A percentile compares a stretch with the other conserved stretches of the same genome.
These are phyloP conservation scores for Kwoniella bestiolae DNA, from an alignment of 768 basidiomycete species.

Conservation along the genomic window DNA sequence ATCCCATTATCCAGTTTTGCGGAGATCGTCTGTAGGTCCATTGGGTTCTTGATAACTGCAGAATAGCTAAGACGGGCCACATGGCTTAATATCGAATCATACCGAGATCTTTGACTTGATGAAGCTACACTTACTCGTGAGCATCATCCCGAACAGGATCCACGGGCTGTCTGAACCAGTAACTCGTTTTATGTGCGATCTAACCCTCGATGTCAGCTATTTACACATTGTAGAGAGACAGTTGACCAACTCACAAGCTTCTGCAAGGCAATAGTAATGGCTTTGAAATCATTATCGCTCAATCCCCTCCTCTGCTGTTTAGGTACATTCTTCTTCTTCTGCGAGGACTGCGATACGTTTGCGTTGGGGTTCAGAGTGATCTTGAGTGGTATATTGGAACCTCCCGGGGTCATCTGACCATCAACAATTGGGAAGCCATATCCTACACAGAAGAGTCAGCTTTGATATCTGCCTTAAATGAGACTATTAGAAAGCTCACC, in stretches of 20 bases:
- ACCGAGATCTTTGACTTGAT: neutral
- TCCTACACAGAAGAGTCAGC: constrained; percentile 3
- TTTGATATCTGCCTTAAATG: neutral
- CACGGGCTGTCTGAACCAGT: constrained; percentile 83
- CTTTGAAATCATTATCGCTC: constrained; percentile 73
- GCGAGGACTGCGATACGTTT: neutral
- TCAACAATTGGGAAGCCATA: constrained; percentile 33
- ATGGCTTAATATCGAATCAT: neutral
- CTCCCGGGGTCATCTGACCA: constrained; percentile 2
- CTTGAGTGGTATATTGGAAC: constrained; percentile 27
- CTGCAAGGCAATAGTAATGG: constrained; percentile 75
- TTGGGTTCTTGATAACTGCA: constrained; percentile 84
- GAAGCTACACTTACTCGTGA: constrained; percentile 67
- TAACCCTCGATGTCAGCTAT: constrained; percentile 5
- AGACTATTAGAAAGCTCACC: constrained; percentile 2
- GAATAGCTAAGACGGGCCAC: constrained; percentile 69
- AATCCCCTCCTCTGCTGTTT: constrained; percentile 80
- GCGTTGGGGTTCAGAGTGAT: constrained; percentile 33
- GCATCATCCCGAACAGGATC: constrained; percentile 92
- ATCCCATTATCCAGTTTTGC: constrained; percentile 84
- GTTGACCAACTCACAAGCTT: constrained; percentile 60
- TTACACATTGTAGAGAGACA: neutral
- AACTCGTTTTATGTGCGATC: constrained; percentile 71
- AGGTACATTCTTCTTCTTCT: constrained; percentile 60
- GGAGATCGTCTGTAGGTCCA: constrained; percentile 89